Conservation (phyloP, 805 yeast genomes). For the Vanderwaltozyma yarrowii region DNA sequence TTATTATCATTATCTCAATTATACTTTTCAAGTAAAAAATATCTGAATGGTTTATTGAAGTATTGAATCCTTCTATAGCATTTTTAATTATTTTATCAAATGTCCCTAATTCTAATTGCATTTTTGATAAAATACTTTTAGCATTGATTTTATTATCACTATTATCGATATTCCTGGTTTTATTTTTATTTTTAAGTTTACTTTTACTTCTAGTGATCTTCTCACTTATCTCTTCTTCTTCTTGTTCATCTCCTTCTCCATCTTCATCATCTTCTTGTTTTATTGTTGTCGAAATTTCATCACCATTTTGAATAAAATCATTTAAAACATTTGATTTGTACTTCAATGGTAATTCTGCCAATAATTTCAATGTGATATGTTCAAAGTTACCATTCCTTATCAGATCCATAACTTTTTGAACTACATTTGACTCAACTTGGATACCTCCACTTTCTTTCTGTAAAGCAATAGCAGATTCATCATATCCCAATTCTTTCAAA, state of each 20-base stretch:
- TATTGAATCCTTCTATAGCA: neutral
- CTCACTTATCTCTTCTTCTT: neutral
- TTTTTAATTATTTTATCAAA: neutral
- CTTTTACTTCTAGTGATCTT: too few relatives aligned
- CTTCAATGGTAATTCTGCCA: slow-evolving; percentile 24
- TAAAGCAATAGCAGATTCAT: slow-evolving; percentile 30
- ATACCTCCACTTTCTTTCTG: slow-evolving; percentile 34
- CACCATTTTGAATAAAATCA: neutral
- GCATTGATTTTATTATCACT: neutral
- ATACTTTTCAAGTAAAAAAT: slow-evolving; percentile 4
- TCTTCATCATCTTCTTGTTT: too few relatives aligned
- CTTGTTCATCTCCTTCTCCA: neutral
- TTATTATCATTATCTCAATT: slow-evolving; percentile 19
- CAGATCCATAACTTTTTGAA: slow-evolving; percentile 31
- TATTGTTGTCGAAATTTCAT: too few relatives aligned
- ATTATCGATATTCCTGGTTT: neutral
- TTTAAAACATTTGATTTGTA: slow-evolving; percentile 7
- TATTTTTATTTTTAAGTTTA: too few relatives aligned
- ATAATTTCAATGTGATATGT: slow-evolving; percentile 17
- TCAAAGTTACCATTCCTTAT: slow-evolving; percentile 36
- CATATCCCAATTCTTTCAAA: slow-evolving; percentile 40
- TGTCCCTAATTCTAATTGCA: neutral
- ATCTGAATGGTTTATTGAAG: neutral
- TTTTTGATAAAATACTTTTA: neutral
- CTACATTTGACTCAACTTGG: slow-evolving; percentile 34